Evolutionary conservation across 2,329 filamentous ascomycete species (phyloP), one percentile per base, ranked within the genome.

Genomic region (Xylariaceae sp.): DNA sequence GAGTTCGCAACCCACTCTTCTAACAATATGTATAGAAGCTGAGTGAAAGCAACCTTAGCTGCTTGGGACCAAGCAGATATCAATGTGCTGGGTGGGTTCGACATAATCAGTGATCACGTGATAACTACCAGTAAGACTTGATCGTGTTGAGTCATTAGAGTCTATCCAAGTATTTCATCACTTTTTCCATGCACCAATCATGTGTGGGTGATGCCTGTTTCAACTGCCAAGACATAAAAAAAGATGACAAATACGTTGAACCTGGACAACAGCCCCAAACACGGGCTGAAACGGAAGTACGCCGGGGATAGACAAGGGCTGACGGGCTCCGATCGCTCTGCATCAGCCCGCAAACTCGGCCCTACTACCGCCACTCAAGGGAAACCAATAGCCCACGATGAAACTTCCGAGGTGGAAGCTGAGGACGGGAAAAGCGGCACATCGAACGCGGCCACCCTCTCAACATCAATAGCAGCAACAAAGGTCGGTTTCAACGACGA

Each of bases 201-300:
- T 29, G 10, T 14, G 32, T 12, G 12, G 32, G 9, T 37, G 12
- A 37, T 37, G 14, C 23, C 45, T 51, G 47, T 29, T 46, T 54
- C 10, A n/a, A 19, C 19, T 37, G 20, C 44, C 44, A 37, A 44
- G 47, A 47, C 19, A 52, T 10, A 49, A n/a, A n/a, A n/a, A n/a
- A n/a, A 23, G 16, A 44, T 20, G 41, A 56, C 54, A 51, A 44
- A 52, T 47, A 40, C n/a, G 41, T 23, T 40, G 19, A 21, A n/a
- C 18, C 42, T 18, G 16, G 20, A 44, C 16, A 20, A 40, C 21
- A 6, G 20, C 20, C 19, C 20, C 12, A 40, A 45, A 20, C 58
- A 47, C 32, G 63, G 65, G 12, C 59, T 43, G 14, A 70, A 70
- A 48, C 65, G 65, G 20, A 68, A 59, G 48, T 54, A 64, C 48